These are phyloP conservation scores for Elsinoe australis DNA, from an alignment of 2,329 filamentous ascomycete species.

Conservation along the genomic window DNA sequence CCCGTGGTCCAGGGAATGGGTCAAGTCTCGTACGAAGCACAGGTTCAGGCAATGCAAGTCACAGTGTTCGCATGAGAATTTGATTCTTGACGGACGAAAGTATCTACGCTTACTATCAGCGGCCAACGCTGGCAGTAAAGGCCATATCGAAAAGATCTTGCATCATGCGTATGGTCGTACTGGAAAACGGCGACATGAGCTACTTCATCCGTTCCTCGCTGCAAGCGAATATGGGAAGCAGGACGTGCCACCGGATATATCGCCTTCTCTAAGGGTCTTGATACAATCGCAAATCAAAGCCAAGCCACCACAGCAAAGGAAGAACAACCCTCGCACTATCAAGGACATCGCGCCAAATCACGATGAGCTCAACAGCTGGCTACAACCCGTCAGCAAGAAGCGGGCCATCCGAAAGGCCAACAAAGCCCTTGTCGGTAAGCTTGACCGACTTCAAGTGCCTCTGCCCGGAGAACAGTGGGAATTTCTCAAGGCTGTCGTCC, in stretches of 20 bases:
- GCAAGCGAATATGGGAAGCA: slow-evolving; percentile 23
- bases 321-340: slow-evolving; percentile 22
- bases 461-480: slow-evolving; percentile 40
- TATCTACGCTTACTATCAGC: slow-evolving; percentile 40
- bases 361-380: slow-evolving; percentile 41
- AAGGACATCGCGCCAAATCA: slow-evolving; percentile 26
- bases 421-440: slow-evolving; percentile 38
- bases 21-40: neutral
- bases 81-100: slow-evolving; percentile 32
- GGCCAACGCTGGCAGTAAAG: slow-evolving; percentile 50
- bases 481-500: slow-evolving; percentile 34
- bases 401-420: slow-evolving; percentile 38
- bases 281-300: slow-evolving; percentile 26
- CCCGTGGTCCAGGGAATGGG: neutral
- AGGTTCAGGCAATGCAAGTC: slow-evolving; percentile 1
- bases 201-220: slow-evolving; percentile 34
- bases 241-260: slow-evolving; percentile 28
- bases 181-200: slow-evolving; percentile 44
- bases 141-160: slow-evolving; percentile 46
- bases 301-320: slow-evolving; percentile 28
- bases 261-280: slow-evolving; percentile 28
- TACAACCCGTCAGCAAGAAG: slow-evolving; percentile 38
- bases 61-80: no score
- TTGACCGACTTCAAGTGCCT: slow-evolving; percentile 39
- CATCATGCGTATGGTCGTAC: slow-evolving; percentile 50